Evolutionary conservation across 2,329 filamentous ascomycete species (phyloP).

Genomic region (Zymoseptoria passerinii): DNA sequence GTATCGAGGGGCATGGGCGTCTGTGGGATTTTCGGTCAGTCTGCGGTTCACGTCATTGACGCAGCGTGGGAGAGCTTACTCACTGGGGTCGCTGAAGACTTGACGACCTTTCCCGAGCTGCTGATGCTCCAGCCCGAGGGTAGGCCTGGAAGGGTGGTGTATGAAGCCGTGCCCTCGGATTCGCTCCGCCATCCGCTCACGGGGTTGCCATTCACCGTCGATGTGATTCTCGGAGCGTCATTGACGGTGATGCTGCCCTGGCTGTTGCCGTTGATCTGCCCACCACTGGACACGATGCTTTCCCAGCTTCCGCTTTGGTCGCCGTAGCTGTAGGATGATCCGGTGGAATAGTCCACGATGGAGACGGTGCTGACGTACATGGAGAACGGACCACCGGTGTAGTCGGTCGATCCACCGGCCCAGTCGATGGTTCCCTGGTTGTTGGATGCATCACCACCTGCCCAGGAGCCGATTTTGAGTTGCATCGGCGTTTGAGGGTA

Average conservation of each 20-base stretch:
- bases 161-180: slow-evolving; percentile 32
- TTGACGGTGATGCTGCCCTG: slow-evolving; percentile 46
- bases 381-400: slow-evolving; percentile 69
- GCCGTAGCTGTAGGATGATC: slow-evolving; percentile 72
- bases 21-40: not conserved
- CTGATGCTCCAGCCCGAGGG: slow-evolving; percentile 77
- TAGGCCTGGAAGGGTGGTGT: slow-evolving; percentile 48
- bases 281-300: slow-evolving; percentile 74
- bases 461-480: slow-evolving; percentile 86
- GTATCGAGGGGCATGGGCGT: not conserved
- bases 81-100: slow-evolving; percentile 58
- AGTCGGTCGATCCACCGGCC: slow-evolving; percentile 81
- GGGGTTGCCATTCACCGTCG: slow-evolving; percentile 53
- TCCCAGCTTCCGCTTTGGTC: slow-evolving; percentile 70
- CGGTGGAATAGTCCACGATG: slow-evolving; percentile 88
- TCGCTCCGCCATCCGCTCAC: slow-evolving; percentile 52
- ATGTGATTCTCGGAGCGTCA: slow-evolving; percentile 54
- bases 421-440: slow-evolving; percentile 75
- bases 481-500: slow-evolving; percentile 96
- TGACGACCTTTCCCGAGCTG: slow-evolving; percentile 68
- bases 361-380: slow-evolving; percentile 73
- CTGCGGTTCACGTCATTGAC: not conserved
- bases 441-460: slow-evolving; percentile 79
- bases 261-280: slow-evolving; percentile 53
- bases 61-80: slow-evolving; percentile 43